These are phyloP conservation scores for Trichoderma atroviride DNA, from an alignment of 2,329 filamentous ascomycete genomes.

Conservation along the genomic window DNA sequence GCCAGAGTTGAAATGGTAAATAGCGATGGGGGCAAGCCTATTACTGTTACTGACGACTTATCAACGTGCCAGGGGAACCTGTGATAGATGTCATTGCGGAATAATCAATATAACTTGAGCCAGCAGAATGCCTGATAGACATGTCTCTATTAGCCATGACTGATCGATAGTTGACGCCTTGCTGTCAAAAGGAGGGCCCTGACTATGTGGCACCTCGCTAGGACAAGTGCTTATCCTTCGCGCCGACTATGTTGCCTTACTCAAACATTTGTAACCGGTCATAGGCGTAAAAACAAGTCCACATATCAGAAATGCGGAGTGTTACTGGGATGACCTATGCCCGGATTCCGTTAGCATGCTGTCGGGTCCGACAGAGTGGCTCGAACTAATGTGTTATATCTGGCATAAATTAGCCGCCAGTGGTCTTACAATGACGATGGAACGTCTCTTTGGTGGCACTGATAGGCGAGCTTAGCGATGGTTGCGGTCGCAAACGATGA, in stretches of 20 bases:
- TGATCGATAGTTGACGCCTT: not conserved
- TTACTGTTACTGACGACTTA: not conserved
- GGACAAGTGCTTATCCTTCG: slow-evolving; percentile 4
- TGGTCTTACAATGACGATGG: not conserved
- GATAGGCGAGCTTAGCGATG: slow-evolving; percentile 4
- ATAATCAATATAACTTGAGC: not conserved
- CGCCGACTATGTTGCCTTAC: not conserved
- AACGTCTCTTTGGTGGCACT: not conserved
- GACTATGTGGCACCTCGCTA: not conserved
- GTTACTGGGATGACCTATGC: not conserved
- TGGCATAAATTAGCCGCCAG: not conserved
- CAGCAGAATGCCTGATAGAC: not conserved
- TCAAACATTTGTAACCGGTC: slow-evolving; percentile 6
- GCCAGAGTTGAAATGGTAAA: not conserved
- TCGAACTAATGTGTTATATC: not conserved
- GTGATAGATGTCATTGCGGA: not conserved
- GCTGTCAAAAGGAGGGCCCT: not conserved
- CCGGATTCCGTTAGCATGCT: not conserved
- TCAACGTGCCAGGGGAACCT: not conserved
- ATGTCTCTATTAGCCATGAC: not conserved
- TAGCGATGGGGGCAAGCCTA: not conserved
- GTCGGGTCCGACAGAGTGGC: not conserved
- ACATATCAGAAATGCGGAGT: not conserved
- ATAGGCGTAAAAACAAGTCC: not conserved
- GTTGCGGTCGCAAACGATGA: not conserved